Evolutionary conservation across 495 filamentous ascomycete species (phyloP).

Genomic region (Diplogelasinospora grovesii): DNA sequence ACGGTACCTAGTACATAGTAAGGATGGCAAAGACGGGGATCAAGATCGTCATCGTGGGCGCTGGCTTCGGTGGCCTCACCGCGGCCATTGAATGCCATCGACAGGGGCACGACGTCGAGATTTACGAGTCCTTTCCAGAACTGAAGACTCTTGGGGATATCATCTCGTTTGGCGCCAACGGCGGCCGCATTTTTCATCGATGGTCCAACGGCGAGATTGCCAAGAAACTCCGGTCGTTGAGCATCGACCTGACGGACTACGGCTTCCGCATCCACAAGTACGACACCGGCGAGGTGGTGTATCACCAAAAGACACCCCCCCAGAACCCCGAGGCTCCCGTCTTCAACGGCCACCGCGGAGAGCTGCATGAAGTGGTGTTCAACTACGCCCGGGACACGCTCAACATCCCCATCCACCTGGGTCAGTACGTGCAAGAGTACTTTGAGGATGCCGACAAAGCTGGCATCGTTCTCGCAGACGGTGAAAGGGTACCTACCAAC

Average conservation of each 20-base stretch:
- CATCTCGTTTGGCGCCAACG: conserved; percentile 58
- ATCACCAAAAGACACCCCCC: conserved; percentile 44
- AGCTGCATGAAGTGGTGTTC: conserved; percentile 53
- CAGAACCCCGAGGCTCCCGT: conserved; percentile 38
- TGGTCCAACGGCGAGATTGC: conserved; percentile 45
- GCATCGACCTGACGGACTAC: conserved; percentile 45
- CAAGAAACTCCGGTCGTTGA: conserved; percentile 41
- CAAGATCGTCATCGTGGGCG: conserved; percentile 53
- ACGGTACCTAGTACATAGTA: too few relatives aligned
- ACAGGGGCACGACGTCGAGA: conserved; percentile 51
- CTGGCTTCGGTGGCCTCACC: conserved; percentile 53
- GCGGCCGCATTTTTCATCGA: conserved; percentile 47
- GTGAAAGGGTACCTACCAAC: too few relatives aligned
- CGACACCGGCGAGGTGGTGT: conserved; percentile 53
- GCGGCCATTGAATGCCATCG: conserved; percentile 58
- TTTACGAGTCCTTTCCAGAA: conserved; percentile 54
- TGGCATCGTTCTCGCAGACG: conserved; percentile 48
- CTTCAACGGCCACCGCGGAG: conserved; percentile 57
- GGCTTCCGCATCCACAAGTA: conserved; percentile 60
- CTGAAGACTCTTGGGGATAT: conserved; percentile 57
- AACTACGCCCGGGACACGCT: conserved; percentile 50
- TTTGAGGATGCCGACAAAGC: conserved; percentile 48
- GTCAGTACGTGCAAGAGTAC: conserved; percentile 45
- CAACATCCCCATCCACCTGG: conserved; percentile 51
- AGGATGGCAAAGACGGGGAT: too few relatives aligned